These are phyloP conservation scores for Ustilago curta DNA, from an alignment of 1,284 basidiomycete species.

Conservation along the genomic window DNA sequence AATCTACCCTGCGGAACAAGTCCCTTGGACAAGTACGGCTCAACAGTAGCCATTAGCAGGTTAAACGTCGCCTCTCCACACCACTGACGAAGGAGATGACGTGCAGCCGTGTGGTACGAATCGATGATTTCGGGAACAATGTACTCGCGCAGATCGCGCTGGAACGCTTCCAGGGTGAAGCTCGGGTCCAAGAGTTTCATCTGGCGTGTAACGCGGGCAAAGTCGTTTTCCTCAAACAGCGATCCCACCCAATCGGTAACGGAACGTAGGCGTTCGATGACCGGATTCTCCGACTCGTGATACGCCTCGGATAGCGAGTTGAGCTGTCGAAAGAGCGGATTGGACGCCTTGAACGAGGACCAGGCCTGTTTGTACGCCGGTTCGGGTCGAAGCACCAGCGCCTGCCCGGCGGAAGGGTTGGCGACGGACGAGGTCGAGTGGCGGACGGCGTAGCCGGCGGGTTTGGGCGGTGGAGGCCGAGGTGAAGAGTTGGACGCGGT, in stretches of 20 bases:
- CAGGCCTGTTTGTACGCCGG: conserved; percentile 60
- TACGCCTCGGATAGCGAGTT: conserved; percentile 71
- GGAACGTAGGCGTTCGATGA: conserved; percentile 82
- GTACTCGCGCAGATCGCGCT: conserved; percentile 92
- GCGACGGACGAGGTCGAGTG: conserved; percentile 28
- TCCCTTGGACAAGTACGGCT: conserved; percentile 89
- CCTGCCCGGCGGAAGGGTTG: conserved; percentile 53
- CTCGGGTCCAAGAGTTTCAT: conserved; percentile 88
- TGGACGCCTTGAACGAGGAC: conserved; percentile 57
- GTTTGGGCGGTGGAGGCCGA: conserved; percentile 16
- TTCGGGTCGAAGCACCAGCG: conserved; percentile 63
- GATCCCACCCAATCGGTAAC: conserved; percentile 87
- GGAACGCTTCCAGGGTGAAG: conserved; percentile 87
- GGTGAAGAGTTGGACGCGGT: neutral
- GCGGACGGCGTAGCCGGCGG: conserved; percentile 61
- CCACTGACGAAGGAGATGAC: conserved; percentile 87
- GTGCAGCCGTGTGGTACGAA: conserved; percentile 89
- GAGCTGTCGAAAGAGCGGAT: conserved; percentile 57
- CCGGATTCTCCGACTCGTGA: conserved; percentile 92
- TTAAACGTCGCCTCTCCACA: conserved; percentile 93
- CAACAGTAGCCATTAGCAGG: conserved; percentile 96
- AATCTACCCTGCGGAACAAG: conserved; percentile 72
- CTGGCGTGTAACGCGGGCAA: conserved; percentile 87
- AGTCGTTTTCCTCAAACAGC: conserved; percentile 98
- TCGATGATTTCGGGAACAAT: conserved; percentile 98